phyloP scores from a whole-genome alignment of 2,329 filamentous ascomycete genomes.

The Westerdykella ornata region DNA sequence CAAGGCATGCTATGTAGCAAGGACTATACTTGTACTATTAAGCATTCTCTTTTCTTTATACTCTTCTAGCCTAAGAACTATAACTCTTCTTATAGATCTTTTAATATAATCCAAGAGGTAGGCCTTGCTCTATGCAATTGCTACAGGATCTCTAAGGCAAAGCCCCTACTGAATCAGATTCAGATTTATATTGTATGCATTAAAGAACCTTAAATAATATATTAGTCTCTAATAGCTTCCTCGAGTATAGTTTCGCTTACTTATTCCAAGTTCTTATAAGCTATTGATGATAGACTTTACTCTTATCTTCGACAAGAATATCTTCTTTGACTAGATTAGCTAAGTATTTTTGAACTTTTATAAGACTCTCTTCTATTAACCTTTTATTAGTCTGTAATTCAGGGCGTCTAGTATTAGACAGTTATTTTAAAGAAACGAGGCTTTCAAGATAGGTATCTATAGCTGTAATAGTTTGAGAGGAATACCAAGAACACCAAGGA shows the following conservation, averaged over 20 bases:
- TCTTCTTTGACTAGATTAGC: no score
- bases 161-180: constrained; percentile 1
- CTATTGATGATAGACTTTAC: no score
- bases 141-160: constrained; percentile 3
- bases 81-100: not conserved
- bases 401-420: constrained; percentile 1
- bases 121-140: constrained; percentile 2
- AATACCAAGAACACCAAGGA: no score
- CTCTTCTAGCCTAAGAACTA: constrained; percentile 1
- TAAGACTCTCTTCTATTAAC: no score
- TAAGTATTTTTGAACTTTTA: no score
- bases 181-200: constrained; percentile 2
- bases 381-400: no score
- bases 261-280: no score
- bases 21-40: not conserved
- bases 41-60: not conserved
- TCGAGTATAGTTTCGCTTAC: no score
- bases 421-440: constrained; percentile 2
- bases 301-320: no score
- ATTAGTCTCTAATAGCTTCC: constrained; percentile 1
- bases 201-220: constrained; percentile 2
- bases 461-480: constrained; percentile 1
- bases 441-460: constrained; percentile 2
- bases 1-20: not conserved
- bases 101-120: not conserved